Conservation (phyloP, 176 grass and related monocot genomes). For the Avena sativa region DNA sequence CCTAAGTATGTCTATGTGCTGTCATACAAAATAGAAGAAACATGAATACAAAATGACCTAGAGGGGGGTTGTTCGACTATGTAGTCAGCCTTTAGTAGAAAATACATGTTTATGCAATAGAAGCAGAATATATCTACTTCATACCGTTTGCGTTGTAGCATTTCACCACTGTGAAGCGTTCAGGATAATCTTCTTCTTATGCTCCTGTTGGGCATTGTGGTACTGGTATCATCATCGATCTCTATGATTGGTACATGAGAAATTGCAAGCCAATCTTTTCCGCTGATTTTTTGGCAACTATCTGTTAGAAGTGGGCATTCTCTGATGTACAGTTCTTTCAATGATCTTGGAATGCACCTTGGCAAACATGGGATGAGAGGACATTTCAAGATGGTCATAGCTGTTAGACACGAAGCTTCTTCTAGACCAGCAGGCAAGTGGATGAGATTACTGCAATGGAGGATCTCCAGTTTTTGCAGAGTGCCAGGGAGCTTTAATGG, state of each 20-base stretch:
- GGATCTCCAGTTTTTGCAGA: constrained; percentile 61
- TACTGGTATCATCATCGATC: constrained; percentile 33
- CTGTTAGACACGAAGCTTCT: constrained; percentile 43
- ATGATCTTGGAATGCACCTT: constrained; percentile 39
- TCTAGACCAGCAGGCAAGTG: constrained; percentile 56
- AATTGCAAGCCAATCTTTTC: constrained; percentile 59
- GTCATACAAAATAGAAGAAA: neutral
- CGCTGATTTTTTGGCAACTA: constrained; percentile 46
- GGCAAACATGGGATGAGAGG: constrained; percentile 62
- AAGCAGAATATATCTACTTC: neutral
- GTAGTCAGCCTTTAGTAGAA: neutral
- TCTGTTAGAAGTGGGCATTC: constrained; percentile 55
- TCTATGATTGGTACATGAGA: constrained; percentile 57
- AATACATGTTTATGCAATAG: neutral
- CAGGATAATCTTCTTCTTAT: constrained; percentile 36
- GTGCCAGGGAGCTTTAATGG: constrained; percentile 51
- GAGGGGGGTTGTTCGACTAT: neutral
- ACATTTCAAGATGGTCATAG: constrained; percentile 56
- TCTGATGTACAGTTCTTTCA: constrained; percentile 65
- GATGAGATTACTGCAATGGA: constrained; percentile 50
- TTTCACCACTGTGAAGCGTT: neutral
- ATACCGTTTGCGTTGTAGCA: constrained; percentile 27
- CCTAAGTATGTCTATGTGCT: neutral
- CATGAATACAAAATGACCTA: neutral
- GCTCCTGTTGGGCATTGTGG: neutral